Evolutionary conservation across 257 asterid genomes (phyloP), one percentile per base, ranked within the genome.

Genomic region (Plantago major): DNA sequence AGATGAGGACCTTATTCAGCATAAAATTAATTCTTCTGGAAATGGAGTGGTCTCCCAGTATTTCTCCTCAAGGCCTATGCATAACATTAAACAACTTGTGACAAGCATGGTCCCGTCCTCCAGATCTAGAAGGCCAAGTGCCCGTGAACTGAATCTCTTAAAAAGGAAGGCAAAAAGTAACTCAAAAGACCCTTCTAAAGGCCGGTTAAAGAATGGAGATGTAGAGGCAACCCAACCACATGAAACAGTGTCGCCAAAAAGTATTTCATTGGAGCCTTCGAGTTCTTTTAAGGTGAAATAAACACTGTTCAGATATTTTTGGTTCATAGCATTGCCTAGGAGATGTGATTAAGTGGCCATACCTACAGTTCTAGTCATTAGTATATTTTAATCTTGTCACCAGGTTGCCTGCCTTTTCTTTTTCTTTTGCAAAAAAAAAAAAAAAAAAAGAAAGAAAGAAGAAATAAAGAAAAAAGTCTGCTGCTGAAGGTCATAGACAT

Each of bases 51-150:
- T 79, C 17, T 69, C 84, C 59, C 96, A 78, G 76, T 80, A 93
- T 81, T 80, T 69, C 66, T 70, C 97, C 15, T 73, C 94, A 4
- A 80, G 76, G 66, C 86, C 95, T 42, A 75, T 66, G 17, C 78
- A 57, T 69, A 85, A 83, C 79, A 73, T 93, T 70, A 87, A 78
- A 78, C 94, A 87, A 60, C 78, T 79, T 69, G 94, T 93, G 68
- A 77, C 99, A 19, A 82, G 77, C 58, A 76, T 87, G 87, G 96
- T 79, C 42, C 99, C 97, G 61, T 74, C 83, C 71, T 80, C 84
- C 50, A 87, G 90, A 75, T 83, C 96, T 58, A 75, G 97, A 78
- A 79, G 97, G 81, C 97, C 97, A 65, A 93, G 99, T 87, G 97
- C 99, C 47, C 81, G 99, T 76, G 99, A 93, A 73, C 74, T 93